Evolutionary conservation across 225 moss, liverwort and hornwort genomes (phyloP).

Genomic region (Pleurozium schreberi): DNA sequence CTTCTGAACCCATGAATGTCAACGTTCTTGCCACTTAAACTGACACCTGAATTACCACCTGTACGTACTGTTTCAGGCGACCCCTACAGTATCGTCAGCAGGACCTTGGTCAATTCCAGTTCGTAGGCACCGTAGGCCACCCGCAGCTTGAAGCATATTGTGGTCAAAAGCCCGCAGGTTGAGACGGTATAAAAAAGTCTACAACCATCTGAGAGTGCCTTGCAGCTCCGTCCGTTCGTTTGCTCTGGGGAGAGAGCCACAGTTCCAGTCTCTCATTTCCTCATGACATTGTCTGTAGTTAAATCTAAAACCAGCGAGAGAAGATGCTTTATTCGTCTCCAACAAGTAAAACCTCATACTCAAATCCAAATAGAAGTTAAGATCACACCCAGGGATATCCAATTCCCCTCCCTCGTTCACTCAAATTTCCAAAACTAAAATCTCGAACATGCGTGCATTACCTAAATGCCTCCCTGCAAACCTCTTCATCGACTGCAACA

Average conservation of each 20-base stretch:
- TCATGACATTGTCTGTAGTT: constrained; percentile 9
- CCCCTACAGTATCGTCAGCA: neutral
- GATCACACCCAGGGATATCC: neutral
- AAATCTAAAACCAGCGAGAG: neutral
- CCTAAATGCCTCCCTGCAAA: neutral
- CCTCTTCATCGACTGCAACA: neutral
- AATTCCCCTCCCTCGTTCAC: neutral
- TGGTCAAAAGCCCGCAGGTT: neutral
- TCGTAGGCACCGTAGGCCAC: too few relatives aligned
- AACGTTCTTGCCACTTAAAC: neutral
- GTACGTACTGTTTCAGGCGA: neutral
- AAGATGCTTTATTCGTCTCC: neutral
- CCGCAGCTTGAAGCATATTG: neutral
- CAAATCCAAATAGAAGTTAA: neutral
- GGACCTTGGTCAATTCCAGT: neutral
- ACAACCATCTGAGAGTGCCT: neutral
- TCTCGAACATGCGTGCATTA: neutral
- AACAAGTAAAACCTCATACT: neutral
- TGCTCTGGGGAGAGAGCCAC: neutral
- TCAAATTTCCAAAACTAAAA: neutral
- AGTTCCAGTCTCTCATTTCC: neutral
- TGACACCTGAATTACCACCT: neutral
- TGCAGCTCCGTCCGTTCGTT: neutral
- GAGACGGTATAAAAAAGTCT: neutral
- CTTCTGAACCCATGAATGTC: neutral